Conservation (phyloP, 1,284 basidiomycete genomes). For the Coriolopsis trogii region DNA sequence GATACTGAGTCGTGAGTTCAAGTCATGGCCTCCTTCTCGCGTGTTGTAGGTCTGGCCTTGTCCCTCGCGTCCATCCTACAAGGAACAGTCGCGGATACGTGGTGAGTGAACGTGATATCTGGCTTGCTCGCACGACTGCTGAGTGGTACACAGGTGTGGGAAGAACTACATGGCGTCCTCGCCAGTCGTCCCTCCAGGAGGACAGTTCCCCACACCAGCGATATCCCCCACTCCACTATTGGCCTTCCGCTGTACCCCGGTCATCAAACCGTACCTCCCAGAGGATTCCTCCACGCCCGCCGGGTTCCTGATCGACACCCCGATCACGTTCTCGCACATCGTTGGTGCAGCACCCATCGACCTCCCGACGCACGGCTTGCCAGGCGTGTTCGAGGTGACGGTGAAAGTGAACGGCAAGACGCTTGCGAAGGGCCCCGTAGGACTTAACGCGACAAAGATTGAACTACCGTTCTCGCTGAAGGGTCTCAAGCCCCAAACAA, state of each 20-base stretch:
- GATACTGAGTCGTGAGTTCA: background rate
- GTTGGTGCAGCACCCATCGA: slow-evolving; percentile 49
- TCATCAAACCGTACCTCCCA: slow-evolving; percentile 68
- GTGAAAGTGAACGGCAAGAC: slow-evolving; percentile 44
- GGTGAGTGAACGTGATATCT: background rate
- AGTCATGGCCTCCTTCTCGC: background rate
- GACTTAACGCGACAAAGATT: slow-evolving; percentile 54
- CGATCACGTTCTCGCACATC: slow-evolving; percentile 52
- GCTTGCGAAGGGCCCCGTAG: slow-evolving; percentile 47
- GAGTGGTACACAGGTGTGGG: slow-evolving; percentile 58
- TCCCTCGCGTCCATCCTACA: background rate
- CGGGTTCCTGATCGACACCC: slow-evolving; percentile 59
- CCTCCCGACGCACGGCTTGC: slow-evolving; percentile 33
- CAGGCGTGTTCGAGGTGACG: slow-evolving; percentile 39
- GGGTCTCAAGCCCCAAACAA: slow-evolving; percentile 44
- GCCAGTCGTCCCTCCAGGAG: slow-evolving; percentile 57
- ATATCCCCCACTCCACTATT: slow-evolving; percentile 55
- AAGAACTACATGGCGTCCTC: slow-evolving; percentile 63
- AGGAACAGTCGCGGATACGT: background rate
- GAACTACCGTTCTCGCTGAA: slow-evolving; percentile 54
- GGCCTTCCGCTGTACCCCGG: slow-evolving; percentile 68
- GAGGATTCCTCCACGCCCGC: slow-evolving; percentile 45
- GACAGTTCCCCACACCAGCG: slow-evolving; percentile 57
- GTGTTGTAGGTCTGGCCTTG: background rate
- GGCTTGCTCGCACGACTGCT: no score